Evolutionary conservation across 345 rosid genomes (phyloP), one percentile per base, ranked within the genome.

Genomic region (Atalantia buxifolia): DNA sequence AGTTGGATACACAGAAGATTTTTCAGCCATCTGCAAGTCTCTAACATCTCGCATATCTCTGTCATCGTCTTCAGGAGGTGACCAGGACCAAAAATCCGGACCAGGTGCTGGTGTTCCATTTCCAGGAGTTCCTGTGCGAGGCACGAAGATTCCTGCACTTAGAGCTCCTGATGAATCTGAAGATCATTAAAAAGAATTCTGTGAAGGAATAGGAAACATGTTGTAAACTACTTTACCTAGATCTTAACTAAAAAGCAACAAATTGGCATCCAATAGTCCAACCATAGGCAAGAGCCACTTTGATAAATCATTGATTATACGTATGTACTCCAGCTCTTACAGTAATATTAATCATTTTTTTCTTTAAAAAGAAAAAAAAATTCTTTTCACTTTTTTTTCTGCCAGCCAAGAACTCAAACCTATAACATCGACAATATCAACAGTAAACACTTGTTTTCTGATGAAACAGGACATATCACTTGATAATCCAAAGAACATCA

Each of bases 71-170:
- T 81, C 73, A 82, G 94, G 92, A 69, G 98, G 98, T 2, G 91
- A 74, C 98, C 98, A 92, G 10, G 97, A 91, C 98, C 98, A 95
- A 85, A 95, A 95, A 77, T 95, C 98, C 1, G 98, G 98, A 73
- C 98, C 97, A 33, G 98, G 98, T 31, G 89, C 97, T 42, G 98
- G 97, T 31, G 89, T 87, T 77, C 68, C 84, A 22, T 83, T 78
- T 33, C 88, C 88, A 64, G 97, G 82, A 61, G 79, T 76, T 70
- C 83, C 87, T 0, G 92, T 77, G 40, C 48, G 40, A 66, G 93
- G 86, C 67, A 89, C 82, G 50, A 85, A 70, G 10, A 85, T 84
- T 57, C 84, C 79, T 40, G 80, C 85, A 59, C 71, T 82, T 76
- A 83, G 78, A 40, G 36, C 55, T 76, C 91, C 95, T 91, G 75